A percentile compares a stretch with the other conserved stretches of the same genome.
Evolutionary conservation across 352 stramenopile species (phyloP).

Genomic region (Pythium vanterpoolii): DNA sequence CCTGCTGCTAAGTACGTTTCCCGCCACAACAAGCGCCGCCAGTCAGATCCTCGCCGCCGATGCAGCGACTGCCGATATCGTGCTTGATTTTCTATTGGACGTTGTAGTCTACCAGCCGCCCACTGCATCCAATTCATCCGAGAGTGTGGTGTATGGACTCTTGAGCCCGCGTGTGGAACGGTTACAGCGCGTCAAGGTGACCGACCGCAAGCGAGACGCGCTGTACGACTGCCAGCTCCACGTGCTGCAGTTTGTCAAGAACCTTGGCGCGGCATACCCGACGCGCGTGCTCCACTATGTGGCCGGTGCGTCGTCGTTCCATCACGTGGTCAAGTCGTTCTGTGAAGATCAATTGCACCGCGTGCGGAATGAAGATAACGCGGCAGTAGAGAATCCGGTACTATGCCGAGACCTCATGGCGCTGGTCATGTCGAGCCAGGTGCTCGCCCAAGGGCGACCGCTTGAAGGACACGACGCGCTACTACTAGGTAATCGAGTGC

Average conservation of each 20-base stretch:
- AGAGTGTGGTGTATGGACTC: conserved; percentile 34
- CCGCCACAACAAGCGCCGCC: conserved; percentile 10
- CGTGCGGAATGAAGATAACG: conserved; percentile 55
- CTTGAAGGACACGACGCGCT: conserved; percentile 39
- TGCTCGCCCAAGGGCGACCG: conserved; percentile 32
- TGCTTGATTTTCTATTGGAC: conserved; percentile 75
- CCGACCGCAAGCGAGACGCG: conserved; percentile 35
- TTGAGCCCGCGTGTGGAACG: conserved; percentile 46
- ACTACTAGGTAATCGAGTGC: conserved; percentile 44
- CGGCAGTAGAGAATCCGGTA: conserved; percentile 38
- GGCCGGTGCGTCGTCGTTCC: conserved; percentile 50
- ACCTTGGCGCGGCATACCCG: conserved; percentile 2
- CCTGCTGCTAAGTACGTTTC: conserved; percentile 49
- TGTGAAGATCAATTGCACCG: conserved; percentile 63
- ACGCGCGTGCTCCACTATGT: conserved; percentile 39
- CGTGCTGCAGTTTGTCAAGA: conserved; percentile 58
- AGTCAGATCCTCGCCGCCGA: conserved; percentile 5
- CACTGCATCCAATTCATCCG: not conserved
- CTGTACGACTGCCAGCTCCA: conserved; percentile 64
- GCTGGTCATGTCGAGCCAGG: conserved; percentile 62
- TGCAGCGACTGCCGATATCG: conserved; percentile 17
- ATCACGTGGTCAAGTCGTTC: conserved; percentile 68
- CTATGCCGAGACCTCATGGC: conserved; percentile 40
- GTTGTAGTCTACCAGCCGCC: conserved; percentile 48
- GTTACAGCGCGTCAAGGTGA: conserved; percentile 41